Percentiles rank a stretch among this genome's conserved stretches.
Evolutionary conservation across 495 filamentous ascomycete genomes (phyloP).

Genomic region (Penicillium paxilli): DNA sequence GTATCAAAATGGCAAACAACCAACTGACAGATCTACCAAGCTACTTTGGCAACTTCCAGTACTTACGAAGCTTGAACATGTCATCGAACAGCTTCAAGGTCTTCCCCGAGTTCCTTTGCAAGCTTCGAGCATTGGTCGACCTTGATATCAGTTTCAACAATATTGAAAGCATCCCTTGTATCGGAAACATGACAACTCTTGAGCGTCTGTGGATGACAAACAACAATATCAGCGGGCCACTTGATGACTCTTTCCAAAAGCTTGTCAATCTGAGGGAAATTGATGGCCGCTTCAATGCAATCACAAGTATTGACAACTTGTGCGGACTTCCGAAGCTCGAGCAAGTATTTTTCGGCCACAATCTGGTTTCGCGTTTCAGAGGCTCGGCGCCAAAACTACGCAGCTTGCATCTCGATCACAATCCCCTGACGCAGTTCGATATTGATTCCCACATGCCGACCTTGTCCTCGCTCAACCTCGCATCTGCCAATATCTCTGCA

Average conservation of each 20-base stretch:
- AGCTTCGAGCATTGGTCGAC: conserved; percentile 80
- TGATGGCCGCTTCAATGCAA: conserved; percentile 88
- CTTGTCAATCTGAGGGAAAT: conserved; percentile 82
- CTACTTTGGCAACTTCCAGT: conserved; percentile 76
- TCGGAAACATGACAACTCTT: conserved; percentile 73
- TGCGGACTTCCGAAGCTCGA: conserved; percentile 82
- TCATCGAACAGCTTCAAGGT: conserved; percentile 87
- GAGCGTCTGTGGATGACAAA: conserved; percentile 95
- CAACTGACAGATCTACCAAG: conserved; percentile 71
- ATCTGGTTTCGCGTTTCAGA: conserved; percentile 81
- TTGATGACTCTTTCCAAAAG: conserved; percentile 67
- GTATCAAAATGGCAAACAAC: conserved; percentile 92
- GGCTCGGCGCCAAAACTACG: conserved; percentile 83
- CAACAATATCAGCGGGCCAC: conserved; percentile 74
- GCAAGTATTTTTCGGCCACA: conserved; percentile 85
- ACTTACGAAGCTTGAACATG: conserved; percentile 79
- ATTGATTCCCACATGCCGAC: conserved; percentile 74
- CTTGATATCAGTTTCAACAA: conserved; percentile 97
- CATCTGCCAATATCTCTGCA: conserved; percentile 80
- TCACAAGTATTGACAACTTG: conserved; percentile 82
- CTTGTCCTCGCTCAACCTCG: conserved; percentile 81
- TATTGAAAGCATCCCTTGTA: conserved; percentile 73
- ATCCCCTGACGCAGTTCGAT: conserved; percentile 90
- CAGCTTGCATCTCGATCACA: conserved; percentile 83
- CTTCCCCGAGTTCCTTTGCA: conserved; percentile 82